phyloP scores from a whole-genome alignment of 148 eudicot genomes.

The Euryodendron excelsum region DNA sequence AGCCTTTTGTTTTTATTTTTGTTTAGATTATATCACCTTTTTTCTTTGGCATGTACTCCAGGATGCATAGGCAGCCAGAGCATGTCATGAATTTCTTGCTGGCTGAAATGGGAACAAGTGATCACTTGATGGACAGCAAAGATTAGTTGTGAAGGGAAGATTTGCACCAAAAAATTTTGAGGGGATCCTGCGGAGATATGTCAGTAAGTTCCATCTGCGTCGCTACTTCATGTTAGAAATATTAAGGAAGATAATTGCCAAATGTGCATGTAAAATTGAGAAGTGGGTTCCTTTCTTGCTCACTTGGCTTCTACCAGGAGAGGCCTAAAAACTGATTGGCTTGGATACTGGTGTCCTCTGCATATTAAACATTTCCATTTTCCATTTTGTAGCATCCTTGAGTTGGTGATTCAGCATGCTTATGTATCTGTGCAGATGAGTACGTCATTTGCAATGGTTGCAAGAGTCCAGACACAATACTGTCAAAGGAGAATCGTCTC shows the following conservation, averaged over 20 bases:
- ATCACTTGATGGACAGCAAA: constrained; percentile 91
- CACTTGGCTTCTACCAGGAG: background rate
- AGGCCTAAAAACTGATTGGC: background rate
- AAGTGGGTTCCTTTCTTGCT: background rate
- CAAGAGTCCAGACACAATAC: constrained; percentile 95
- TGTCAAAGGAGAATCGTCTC: constrained; percentile 86
- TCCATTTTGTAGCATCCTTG: background rate
- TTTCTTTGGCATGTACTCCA: constrained; percentile 20
- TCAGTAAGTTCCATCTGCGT: constrained; percentile 67
- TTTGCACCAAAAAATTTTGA: constrained; percentile 96
- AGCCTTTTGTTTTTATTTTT: background rate
- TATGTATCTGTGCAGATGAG: constrained; percentile 52
- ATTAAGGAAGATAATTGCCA: background rate
- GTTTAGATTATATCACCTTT: background rate
- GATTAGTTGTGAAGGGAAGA: constrained; percentile 86
- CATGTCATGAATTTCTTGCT: constrained; percentile 96
- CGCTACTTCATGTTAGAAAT: background rate
- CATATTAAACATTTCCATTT: background rate
- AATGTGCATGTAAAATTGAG: background rate
- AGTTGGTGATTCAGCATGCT: background rate
- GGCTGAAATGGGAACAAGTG: constrained; percentile 98
- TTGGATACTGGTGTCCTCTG: background rate
- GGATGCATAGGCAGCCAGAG: constrained; percentile 99
- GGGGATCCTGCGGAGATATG: constrained; percentile 83
- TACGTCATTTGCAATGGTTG: constrained; percentile 98